Conservation (phyloP, 129 eudicot genomes). For the Kitagawia praeruptora region DNA sequence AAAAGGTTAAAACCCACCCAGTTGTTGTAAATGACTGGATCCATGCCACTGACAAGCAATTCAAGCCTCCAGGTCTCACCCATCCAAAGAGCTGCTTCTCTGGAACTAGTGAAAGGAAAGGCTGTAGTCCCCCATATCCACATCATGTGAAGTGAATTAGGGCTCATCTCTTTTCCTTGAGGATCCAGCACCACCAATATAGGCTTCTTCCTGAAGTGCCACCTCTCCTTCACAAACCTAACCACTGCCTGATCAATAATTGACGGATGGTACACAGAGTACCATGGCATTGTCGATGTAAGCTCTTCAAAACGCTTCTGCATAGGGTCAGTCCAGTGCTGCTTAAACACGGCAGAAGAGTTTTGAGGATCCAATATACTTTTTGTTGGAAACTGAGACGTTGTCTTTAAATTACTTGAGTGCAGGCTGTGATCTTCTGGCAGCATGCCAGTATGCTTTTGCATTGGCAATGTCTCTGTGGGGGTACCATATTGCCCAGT, state of each 20-base stretch:
- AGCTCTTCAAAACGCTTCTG: conserved; percentile 34
- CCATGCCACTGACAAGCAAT: conserved; percentile 49
- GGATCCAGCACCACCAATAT: conserved; percentile 59
- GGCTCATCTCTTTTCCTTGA: conserved; percentile 49
- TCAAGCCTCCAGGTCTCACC: conserved; percentile 60
- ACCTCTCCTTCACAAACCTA: conserved; percentile 40
- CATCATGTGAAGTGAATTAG: conserved; percentile 65
- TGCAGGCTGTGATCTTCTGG: not conserved
- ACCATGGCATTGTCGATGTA: conserved; percentile 48
- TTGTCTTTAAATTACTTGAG: not conserved
- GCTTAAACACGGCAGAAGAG: not conserved
- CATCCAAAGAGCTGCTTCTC: conserved; percentile 50
- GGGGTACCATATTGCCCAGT: not conserved
- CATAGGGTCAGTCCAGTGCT: conserved; percentile 31
- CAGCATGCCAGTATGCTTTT: not conserved
- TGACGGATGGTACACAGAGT: conserved; percentile 53
- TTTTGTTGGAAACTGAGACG: not conserved
- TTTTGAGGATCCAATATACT: not conserved
- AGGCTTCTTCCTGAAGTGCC: conserved; percentile 60
- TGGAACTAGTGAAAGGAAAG: conserved; percentile 44
- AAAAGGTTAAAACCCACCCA: conserved; percentile 34
- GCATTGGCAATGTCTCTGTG: not conserved
- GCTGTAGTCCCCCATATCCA: conserved; percentile 65
- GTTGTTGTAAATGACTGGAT: conserved; percentile 29
- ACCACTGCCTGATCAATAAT: conserved; percentile 30